A percentile compares a stretch with the other conserved stretches of the same genome.
These are phyloP conservation scores for Serendipita sp. DNA, from an alignment of 768 basidiomycete species.

Conservation along the genomic window DNA sequence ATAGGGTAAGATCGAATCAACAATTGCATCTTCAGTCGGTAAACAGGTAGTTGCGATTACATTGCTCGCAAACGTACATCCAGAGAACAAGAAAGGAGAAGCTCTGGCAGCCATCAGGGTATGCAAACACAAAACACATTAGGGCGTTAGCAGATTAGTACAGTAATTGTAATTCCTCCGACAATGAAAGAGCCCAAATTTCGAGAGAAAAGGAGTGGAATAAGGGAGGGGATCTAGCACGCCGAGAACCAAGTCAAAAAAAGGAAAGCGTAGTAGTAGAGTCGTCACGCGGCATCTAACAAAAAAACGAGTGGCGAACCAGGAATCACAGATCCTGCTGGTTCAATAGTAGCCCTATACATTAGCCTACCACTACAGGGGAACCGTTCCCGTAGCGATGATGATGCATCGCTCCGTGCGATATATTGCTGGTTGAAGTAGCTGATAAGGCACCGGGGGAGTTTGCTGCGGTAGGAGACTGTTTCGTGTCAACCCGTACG, in stretches of 20 bases:
- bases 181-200: too few species aligned
- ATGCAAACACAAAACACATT: too few species aligned
- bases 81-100: too few species aligned
- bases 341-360: background rate
- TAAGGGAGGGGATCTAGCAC: background rate
- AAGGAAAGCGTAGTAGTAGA: background rate
- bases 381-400: slow-evolving; percentile 1
- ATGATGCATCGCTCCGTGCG: background rate
- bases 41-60: too few species aligned
- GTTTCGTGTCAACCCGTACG: background rate
- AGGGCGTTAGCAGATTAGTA: too few species aligned
- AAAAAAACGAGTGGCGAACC: background rate
- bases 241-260: background rate
- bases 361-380: background rate
- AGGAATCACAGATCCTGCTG: background rate
- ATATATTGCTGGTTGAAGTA: background rate
- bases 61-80: too few species aligned
- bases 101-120: too few species aligned
- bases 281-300: background rate
- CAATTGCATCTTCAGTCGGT: too few species aligned
- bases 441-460: background rate
- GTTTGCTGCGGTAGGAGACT: background rate
- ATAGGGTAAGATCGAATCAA: too few species aligned
- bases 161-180: too few species aligned
- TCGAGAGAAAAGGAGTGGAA: too few species aligned